Evolutionary conservation across 169 alveolate genomes (phyloP).

Genomic region (Neospora caninum): DNA sequence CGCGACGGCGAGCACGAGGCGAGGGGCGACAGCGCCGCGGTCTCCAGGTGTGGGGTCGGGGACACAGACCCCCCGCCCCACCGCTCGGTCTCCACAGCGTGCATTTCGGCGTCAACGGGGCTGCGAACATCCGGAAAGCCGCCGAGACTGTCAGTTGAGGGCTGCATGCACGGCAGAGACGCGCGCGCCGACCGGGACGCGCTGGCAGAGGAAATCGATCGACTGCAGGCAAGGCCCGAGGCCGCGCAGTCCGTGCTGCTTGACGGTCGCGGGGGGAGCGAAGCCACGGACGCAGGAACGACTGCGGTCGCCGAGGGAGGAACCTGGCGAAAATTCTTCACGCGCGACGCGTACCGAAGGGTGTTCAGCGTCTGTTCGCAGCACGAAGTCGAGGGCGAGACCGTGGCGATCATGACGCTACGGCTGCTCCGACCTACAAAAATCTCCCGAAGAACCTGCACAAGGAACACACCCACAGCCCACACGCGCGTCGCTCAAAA

Average conservation of each 20-base stretch:
- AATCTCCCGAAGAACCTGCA: slow-evolving; percentile 91
- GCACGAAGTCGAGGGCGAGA: slow-evolving; percentile 95
- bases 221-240: not conserved
- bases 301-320: not conserved
- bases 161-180: not conserved
- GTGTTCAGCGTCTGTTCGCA: slow-evolving; percentile 99
- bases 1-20: no score
- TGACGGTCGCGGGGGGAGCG: not conserved
- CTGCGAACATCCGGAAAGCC: no score
- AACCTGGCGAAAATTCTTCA: slow-evolving; percentile 67
- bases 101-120: no score
- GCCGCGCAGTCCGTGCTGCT: not conserved
- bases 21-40: no score
- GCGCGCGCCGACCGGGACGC: not conserved
- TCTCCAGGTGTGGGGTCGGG: no score
- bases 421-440: slow-evolving; percentile 95
- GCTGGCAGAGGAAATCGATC: not conserved
- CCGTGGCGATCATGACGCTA: slow-evolving; percentile 98
- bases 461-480: not conserved
- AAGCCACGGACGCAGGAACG: not conserved
- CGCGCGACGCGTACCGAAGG: slow-evolving; percentile 79
- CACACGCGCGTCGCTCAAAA: no score
- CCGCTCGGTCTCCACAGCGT: no score
- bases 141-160: no score
- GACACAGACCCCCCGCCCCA: no score